Evolutionary conservation across 139 green algal species (phyloP).

Genomic region (Coelastrella sp.): DNA sequence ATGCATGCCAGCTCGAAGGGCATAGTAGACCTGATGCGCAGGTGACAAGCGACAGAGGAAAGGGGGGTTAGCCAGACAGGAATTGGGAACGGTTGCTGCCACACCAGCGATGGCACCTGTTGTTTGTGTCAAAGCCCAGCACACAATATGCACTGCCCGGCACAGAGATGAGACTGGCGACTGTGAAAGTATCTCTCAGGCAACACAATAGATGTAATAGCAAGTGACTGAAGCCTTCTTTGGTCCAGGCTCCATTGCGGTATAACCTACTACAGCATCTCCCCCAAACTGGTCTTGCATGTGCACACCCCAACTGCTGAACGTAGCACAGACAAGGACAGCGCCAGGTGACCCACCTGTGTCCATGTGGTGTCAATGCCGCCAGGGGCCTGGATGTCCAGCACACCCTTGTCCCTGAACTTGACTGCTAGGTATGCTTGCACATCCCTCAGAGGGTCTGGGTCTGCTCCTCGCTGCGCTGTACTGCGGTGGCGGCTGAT

Average conservation of each 20-base stretch:
- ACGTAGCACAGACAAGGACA: too few relatives aligned
- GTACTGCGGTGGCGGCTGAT: slow-evolving; percentile 72
- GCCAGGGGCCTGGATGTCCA: slow-evolving; percentile 77
- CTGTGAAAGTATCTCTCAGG: too few relatives aligned
- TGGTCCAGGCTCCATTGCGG: not conserved
- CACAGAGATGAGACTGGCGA: too few relatives aligned
- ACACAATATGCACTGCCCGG: not conserved
- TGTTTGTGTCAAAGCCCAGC: not conserved
- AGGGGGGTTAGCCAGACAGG: too few relatives aligned
- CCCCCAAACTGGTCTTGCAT: not conserved
- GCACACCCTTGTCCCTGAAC: slow-evolving; percentile 57
- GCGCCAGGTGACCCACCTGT: slow-evolving; percentile 43
- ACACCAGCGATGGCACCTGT: not conserved
- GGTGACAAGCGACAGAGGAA: not conserved
- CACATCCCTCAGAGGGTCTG: slow-evolving; percentile 71
- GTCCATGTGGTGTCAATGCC: slow-evolving; percentile 82
- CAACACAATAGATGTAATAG: too few relatives aligned
- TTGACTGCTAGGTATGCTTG: slow-evolving; percentile 62
- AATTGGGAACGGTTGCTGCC: too few relatives aligned
- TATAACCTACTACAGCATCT: not conserved
- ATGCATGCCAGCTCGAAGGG: slow-evolving; percentile 75
- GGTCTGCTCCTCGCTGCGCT: slow-evolving; percentile 71
- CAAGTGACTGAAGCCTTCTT: too few relatives aligned
- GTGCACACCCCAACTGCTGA: too few relatives aligned
- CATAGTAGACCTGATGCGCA: slow-evolving; percentile 72